Evolutionary conservation across 2,329 filamentous ascomycete species (phyloP).

Genomic region (Aspergillus spinulosporus): DNA sequence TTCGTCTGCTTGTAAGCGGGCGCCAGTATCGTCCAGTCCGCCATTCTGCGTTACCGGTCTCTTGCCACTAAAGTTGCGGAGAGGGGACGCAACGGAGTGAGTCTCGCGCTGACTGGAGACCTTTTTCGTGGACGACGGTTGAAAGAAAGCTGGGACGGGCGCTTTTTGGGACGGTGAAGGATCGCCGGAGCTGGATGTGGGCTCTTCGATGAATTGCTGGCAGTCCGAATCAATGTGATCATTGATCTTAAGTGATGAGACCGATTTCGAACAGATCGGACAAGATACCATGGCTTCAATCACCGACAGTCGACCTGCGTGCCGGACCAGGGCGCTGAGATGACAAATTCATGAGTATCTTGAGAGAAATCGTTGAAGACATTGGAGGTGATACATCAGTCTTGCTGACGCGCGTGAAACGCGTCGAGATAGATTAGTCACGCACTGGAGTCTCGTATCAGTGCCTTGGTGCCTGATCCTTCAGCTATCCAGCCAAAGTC

Average conservation of each 20-base stretch:
- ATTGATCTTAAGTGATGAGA: constrained; percentile 68
- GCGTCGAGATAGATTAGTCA: constrained; percentile 17
- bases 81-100: constrained; percentile 26
- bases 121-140: constrained; percentile 51
- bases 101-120: constrained; percentile 33
- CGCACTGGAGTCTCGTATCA: neutral
- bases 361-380: neutral
- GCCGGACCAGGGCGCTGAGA: neutral
- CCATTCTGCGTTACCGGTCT: constrained; percentile 32
- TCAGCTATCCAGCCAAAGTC: neutral
- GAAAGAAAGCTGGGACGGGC: constrained; percentile 56
- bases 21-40: constrained; percentile 24
- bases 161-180: constrained; percentile 39
- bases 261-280: constrained; percentile 72
- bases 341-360: neutral
- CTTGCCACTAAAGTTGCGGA: constrained; percentile 33
- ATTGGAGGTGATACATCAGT: neutral
- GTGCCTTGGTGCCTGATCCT: constrained; percentile 10
- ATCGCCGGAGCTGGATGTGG: constrained; percentile 47
- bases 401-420: constrained; percentile 13
- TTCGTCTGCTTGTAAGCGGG: constrained; percentile 20
- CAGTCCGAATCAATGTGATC: constrained; percentile 86
- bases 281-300: constrained; percentile 62
- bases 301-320: constrained; percentile 6
- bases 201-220: constrained; percentile 60